Conservation (phyloP, 805 yeast genomes). For the Hanseniaspora singularis region DNA sequence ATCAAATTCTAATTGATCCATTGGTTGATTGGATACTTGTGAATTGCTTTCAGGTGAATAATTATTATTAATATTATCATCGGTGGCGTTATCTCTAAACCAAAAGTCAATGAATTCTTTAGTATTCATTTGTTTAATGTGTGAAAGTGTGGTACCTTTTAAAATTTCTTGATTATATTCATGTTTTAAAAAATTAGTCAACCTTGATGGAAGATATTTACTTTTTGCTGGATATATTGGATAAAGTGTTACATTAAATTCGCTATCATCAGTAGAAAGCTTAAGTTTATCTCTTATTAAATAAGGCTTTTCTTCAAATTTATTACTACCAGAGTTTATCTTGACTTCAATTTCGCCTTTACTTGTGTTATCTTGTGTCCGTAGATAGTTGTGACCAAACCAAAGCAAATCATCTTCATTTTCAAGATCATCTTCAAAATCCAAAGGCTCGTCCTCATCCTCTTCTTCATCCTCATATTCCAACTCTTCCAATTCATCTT, state of each 20-base stretch:
- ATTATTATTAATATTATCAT: no score
- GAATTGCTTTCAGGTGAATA: no score
- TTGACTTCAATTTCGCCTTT: constrained; percentile 6
- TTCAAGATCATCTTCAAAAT: constrained; percentile 9
- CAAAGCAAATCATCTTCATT: constrained; percentile 11
- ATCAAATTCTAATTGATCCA: constrained; percentile 11
- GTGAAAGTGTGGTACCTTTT: constrained; percentile 77
- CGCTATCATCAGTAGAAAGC: constrained; percentile 71
- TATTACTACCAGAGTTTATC: constrained; percentile 1
- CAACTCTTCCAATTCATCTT: no score
- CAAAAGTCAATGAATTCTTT: constrained; percentile 74
- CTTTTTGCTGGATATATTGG: constrained; percentile 60
- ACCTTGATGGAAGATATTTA: constrained; percentile 54
- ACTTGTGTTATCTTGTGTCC: background rate
- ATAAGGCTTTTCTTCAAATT: constrained; percentile 8
- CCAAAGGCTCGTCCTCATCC: constrained; percentile 13
- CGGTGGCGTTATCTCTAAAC: constrained; percentile 36
- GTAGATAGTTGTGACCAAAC: constrained; percentile 7
- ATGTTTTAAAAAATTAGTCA: constrained; percentile 71
- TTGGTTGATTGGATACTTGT: no score
- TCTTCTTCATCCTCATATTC: constrained; percentile 14
- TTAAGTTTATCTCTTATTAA: constrained; percentile 46
- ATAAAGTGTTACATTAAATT: constrained; percentile 84
- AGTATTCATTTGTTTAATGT: constrained; percentile 63
- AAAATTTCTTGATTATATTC: constrained; percentile 89